Evolutionary conservation across 2,329 filamentous ascomycete species (phyloP), one percentile per base, ranked within the genome.

Genomic region (Cadophora luteo-olivacea): DNA sequence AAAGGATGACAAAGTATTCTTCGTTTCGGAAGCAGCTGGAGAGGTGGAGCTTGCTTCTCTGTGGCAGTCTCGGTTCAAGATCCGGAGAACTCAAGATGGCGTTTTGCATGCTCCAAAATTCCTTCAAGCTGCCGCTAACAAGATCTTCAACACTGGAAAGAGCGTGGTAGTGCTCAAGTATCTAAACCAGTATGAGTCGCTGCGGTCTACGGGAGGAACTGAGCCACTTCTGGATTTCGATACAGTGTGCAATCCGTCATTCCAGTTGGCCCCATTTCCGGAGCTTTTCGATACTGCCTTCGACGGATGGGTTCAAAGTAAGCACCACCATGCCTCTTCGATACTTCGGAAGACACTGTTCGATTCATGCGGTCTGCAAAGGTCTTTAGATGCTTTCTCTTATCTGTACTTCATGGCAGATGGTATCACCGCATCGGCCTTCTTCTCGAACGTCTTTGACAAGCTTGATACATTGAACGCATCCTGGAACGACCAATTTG

Each of bases 71-170:
- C 89, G 91, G 74, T 97, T 90, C 78, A 83, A 85, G 25, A 82
- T 97, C 16, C 87, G 90, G 32, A 83, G 82, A 14, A 87, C 89
- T 0, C 79, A 84, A 3, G 82, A 88, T 52, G 88, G 89, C 19
- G 80, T 81, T 1, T 78, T 94, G 0, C 88, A 91, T 73, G 89
- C 91, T 0, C 94, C 95, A 0, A 84, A 81, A 2, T 97, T 97
- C 72, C 83, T 97, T 4, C 87, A 89, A 49, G 85, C 90, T 2
- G 87, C 90, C 1, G 88, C 88, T 0, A 81, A 83, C 29, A 91
- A 89, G 70, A 93, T 97, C 48, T 95, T 97, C 75, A 93, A 90
- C 0, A 90, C 93, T 1, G 95, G 95, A 0, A 97, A 97, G 79
- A 97, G 91, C 74, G 90, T 96, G 66, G 88, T 96, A 0, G 91